Conservation (phyloP, 352 stramenopile species). For the Phytopythium boreale region DNA sequence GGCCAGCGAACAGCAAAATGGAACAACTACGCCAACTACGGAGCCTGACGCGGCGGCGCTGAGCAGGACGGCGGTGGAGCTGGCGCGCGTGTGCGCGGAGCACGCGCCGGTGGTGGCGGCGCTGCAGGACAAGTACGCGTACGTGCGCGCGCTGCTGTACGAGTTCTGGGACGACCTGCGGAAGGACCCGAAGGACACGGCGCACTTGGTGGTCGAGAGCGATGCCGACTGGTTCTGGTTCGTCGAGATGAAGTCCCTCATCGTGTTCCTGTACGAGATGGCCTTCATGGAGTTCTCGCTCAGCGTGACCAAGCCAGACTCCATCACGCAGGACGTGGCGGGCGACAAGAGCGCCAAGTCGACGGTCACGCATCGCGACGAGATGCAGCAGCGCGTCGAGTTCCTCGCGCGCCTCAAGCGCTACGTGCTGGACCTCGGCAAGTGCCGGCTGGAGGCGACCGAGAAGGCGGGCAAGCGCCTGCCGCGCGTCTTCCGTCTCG, state of each 20-base stretch:
- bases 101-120: conserved; percentile 20
- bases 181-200: conserved; percentile 37
- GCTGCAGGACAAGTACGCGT: conserved; percentile 42
- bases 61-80: background rate
- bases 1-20: background rate
- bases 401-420: conserved; percentile 61
- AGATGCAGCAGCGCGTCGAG: conserved; percentile 76
- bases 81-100: conserved; percentile 22
- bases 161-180: conserved; percentile 74
- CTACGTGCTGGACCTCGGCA: conserved; percentile 57
- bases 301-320: conserved; percentile 80
- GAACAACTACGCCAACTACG: background rate
- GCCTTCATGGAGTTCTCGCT: conserved; percentile 85
- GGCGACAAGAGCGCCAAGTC: conserved; percentile 31
- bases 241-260: conserved; percentile 74
- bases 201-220: conserved; percentile 28
- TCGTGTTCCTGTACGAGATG: conserved; percentile 83
- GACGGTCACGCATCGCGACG: conserved; percentile 54
- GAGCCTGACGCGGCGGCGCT: background rate
- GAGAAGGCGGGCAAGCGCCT: conserved; percentile 28
- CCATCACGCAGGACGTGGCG: conserved; percentile 32
- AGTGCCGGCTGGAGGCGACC: conserved; percentile 47
- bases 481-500: conserved; percentile 71
- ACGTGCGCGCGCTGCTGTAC: conserved; percentile 57
- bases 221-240: conserved; percentile 85